A percentile compares a stretch with the other conserved stretches of the same genome.
Evolutionary conservation across 306 rosid species (phyloP).

Genomic region (Sechiopsis laciniata): DNA sequence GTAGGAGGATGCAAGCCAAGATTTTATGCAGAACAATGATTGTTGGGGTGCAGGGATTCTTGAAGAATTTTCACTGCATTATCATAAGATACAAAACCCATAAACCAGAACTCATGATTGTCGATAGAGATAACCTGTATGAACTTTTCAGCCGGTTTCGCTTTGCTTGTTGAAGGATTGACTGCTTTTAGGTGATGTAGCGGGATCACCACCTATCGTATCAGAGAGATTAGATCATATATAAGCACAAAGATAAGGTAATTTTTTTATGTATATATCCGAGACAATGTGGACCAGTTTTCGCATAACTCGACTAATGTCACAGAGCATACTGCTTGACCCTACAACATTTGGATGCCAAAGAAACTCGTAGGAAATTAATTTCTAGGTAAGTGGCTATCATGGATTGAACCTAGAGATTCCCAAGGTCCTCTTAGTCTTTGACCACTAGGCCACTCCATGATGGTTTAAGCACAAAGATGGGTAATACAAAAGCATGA

Average conservation of each 20-base stretch:
- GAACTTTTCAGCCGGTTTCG: constrained; percentile 65
- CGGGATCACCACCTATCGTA: constrained; percentile 65
- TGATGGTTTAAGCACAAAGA: not conserved
- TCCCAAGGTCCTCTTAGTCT: too few relatives aligned
- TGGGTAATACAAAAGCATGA: not conserved
- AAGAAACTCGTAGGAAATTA: too few relatives aligned
- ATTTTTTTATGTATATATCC: too few relatives aligned
- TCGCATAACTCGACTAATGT: too few relatives aligned
- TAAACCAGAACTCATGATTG: constrained; percentile 90
- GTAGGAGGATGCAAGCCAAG: not conserved
- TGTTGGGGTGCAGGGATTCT: constrained; percentile 38
- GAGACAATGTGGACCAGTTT: too few relatives aligned
- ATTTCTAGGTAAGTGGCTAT: too few relatives aligned
- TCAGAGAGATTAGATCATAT: not conserved
- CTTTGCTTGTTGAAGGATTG: constrained; percentile 63
- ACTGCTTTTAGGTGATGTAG: constrained; percentile 75
- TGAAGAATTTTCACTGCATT: constrained; percentile 51
- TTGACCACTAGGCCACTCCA: too few relatives aligned
- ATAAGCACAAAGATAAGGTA: not conserved
- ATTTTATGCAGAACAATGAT: not conserved
- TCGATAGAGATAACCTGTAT: constrained; percentile 69
- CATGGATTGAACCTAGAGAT: too few relatives aligned
- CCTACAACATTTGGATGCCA: too few relatives aligned
- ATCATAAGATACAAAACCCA: constrained; percentile 79
- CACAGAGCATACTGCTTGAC: too few relatives aligned